phyloP scores from a whole-genome alignment of 371 early-diverging fungal genomes.

The Mucor irregularis region DNA sequence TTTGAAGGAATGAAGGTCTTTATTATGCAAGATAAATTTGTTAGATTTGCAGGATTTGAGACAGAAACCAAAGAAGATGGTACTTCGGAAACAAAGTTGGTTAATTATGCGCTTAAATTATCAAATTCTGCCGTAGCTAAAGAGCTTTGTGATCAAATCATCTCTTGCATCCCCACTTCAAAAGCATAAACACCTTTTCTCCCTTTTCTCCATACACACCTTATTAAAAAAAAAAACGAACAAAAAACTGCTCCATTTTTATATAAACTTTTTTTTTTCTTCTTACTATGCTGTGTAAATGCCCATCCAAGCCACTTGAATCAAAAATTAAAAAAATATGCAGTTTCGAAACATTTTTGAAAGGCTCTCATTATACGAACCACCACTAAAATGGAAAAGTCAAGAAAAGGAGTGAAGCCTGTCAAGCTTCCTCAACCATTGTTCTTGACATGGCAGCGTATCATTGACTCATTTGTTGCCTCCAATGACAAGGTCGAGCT shows the following conservation, averaged over 20 bases:
- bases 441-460: conserved; percentile 27
- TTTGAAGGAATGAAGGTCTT: conserved; percentile 56
- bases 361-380: too few species aligned
- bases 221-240: neutral
- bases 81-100: conserved; percentile 29
- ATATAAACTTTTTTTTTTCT: neutral
- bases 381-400: conserved; percentile 21
- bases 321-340: neutral
- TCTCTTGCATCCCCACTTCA: conserved; percentile 16
- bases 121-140: conserved; percentile 15
- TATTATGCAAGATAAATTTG: conserved; percentile 59
- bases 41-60: conserved; percentile 57
- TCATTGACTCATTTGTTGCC: conserved; percentile 8
- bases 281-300: too few species aligned
- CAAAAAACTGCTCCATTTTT: conserved; percentile 1
- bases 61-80: conserved; percentile 26
- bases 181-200: conserved; percentile 6
- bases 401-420: conserved; percentile 29
- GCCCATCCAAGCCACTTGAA: neutral
- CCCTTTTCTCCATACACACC: neutral
- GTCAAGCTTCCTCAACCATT: conserved; percentile 32
- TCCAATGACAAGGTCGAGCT: conserved; percentile 4
- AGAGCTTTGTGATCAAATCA: conserved; percentile 22
- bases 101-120: conserved; percentile 52
- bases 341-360: neutral